Evolutionary conservation across 805 yeast species (phyloP).

Genomic region (Ogataea nakhonphanomensis): DNA sequence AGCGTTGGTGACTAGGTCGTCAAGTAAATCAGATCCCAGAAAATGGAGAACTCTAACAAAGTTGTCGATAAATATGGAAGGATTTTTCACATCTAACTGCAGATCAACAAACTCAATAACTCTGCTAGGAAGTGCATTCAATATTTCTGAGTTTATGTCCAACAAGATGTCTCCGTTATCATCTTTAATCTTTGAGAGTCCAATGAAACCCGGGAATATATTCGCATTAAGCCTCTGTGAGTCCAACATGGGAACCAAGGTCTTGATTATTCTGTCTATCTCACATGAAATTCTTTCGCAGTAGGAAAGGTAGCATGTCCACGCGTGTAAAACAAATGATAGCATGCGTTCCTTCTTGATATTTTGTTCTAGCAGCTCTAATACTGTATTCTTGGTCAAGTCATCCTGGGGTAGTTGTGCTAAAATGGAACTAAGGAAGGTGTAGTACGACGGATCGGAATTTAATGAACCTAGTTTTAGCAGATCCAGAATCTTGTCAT

Average conservation of each 20-base stretch:
- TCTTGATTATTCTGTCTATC: slow-evolving; percentile 8
- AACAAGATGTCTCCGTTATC: slow-evolving; percentile 20
- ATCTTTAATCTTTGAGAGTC: slow-evolving; percentile 14
- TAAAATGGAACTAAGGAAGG: slow-evolving; percentile 17
- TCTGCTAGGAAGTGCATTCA: slow-evolving; percentile 24
- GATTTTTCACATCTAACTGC: slow-evolving; percentile 10
- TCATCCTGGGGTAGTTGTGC: slow-evolving; percentile 23
- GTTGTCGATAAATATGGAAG: slow-evolving; percentile 23
- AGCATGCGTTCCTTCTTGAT: slow-evolving; percentile 24
- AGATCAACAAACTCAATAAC: slow-evolving; percentile 16
- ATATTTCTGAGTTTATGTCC: slow-evolving; percentile 22
- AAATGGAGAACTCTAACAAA: slow-evolving; percentile 19
- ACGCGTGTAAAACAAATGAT: slow-evolving; percentile 24
- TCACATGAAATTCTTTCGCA: background rate
- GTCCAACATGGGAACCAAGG: slow-evolving; percentile 19
- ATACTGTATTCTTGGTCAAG: slow-evolving; percentile 11
- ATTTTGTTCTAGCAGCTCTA: slow-evolving; percentile 19
- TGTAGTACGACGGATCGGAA: slow-evolving; percentile 51
- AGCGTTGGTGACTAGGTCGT: slow-evolving; percentile 23
- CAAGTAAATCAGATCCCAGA: slow-evolving; percentile 19
- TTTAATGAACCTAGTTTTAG: slow-evolving; percentile 51
- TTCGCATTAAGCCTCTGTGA: slow-evolving; percentile 13
- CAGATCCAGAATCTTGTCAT: slow-evolving; percentile 43
- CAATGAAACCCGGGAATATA: slow-evolving; percentile 10
- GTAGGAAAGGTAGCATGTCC: slow-evolving; percentile 27